Percentiles rank a stretch among this genome's conserved stretches.
phyloP scores from a whole-genome alignment of 2,329 filamentous ascomycete species.

The Trichophyton simii region DNA sequence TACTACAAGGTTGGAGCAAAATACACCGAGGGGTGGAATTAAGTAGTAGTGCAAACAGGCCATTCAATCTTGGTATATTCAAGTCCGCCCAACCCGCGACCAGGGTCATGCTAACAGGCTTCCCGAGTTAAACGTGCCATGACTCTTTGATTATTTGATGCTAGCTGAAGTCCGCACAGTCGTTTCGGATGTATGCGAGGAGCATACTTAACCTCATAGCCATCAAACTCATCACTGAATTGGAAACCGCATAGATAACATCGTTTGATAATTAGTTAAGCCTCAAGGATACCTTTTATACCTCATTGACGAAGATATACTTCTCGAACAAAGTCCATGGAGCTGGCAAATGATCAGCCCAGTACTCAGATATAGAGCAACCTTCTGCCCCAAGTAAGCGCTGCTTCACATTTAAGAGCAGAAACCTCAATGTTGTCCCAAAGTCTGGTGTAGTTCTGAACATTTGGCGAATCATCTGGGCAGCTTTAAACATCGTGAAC shows the following conservation, averaged over 20 bases:
- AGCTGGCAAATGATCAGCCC: neutral
- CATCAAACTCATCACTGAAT: neutral
- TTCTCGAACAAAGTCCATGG: neutral
- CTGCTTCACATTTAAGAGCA: neutral
- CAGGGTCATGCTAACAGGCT: neutral
- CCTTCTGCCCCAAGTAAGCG: neutral
- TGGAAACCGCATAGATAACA: constrained; percentile 1
- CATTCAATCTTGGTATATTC: constrained; percentile 3
- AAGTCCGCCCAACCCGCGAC: neutral
- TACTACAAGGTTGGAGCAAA: no score
- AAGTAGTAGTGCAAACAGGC: neutral
- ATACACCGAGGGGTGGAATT: neutral
- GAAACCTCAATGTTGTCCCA: neutral
- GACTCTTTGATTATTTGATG: neutral
- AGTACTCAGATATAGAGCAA: neutral
- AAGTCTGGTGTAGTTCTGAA: neutral
- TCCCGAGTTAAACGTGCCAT: neutral
- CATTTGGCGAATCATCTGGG: neutral
- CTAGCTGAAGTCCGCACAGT: neutral
- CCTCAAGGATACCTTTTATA: neutral
- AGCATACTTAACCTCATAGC: neutral
- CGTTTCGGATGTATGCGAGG: neutral
- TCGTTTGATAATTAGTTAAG: neutral
- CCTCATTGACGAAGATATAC: neutral
- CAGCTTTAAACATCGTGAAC: neutral